These are phyloP conservation scores for Grosmannia clavigera DNA, from an alignment of 2,329 filamentous ascomycete genomes.

Conservation along the genomic window DNA sequence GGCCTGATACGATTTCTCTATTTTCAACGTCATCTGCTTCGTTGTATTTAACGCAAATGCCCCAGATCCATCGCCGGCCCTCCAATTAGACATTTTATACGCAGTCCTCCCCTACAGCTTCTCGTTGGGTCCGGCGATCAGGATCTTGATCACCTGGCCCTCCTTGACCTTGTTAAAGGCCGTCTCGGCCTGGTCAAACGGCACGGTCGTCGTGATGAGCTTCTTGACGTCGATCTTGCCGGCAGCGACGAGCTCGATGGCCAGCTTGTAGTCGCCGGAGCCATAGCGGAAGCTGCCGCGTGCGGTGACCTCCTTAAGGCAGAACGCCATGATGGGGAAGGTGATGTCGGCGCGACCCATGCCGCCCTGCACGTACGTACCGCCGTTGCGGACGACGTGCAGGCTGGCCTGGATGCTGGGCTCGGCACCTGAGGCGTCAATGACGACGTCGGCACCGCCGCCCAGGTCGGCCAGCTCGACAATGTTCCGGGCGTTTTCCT, in stretches of 20 bases:
- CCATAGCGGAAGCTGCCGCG: conserved; percentile 87
- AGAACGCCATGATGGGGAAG: conserved; percentile 86
- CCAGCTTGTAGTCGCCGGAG: conserved; percentile 74
- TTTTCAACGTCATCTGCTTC: too few relatives aligned
- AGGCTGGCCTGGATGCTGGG: conserved; percentile 64
- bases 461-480: conserved; percentile 47
- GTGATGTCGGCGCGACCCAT: conserved; percentile 82
- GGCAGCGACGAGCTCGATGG: conserved; percentile 60
- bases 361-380: conserved; percentile 72
- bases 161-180: conserved; percentile 80
- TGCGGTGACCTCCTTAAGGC: conserved; percentile 76
- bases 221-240: conserved; percentile 72
- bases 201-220: conserved; percentile 65
- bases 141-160: conserved; percentile 62
- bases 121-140: conserved; percentile 56
- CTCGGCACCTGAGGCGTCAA: conserved; percentile 71
- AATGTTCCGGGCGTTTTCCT: conserved; percentile 63
- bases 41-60: too few relatives aligned
- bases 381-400: conserved; percentile 57
- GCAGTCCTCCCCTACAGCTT: conserved; percentile 21
- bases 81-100: too few relatives aligned
- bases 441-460: conserved; percentile 59
- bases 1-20: too few relatives aligned
- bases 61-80: too few relatives aligned
- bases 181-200: conserved; percentile 70